Base-by-base conservation (phyloP, 495 filamentous ascomycete genomes). In the Xylaria castorea region DNA sequence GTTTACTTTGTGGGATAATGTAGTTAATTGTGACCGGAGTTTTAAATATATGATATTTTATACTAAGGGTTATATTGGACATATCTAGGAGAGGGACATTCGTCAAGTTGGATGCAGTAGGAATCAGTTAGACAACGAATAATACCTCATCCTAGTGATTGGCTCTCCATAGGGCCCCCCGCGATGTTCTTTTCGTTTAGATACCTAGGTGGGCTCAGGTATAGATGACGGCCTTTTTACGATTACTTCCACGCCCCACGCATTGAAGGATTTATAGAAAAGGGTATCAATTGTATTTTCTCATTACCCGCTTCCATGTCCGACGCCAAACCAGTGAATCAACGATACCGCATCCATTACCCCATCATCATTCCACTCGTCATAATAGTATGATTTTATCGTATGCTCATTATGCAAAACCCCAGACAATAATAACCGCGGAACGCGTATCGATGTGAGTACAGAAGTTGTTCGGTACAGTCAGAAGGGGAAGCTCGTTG, bases 241-340 rank as follows among this genome's bases (percentile, higher is more conserved):
- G 9, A 53, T 27, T 44, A 14, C 27, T 32, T 3, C 34, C 30
- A 36, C 16, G 20, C 34, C 58, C 14, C 34, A 32, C 11, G 14
- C 22, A 42, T 25, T 16, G 2, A 64, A 18, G 38, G 5, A 27
- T 42, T 38, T 14, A 42, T 42, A 42, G 61, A 44, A 64, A 64
- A 42, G 61, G 61, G 61, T 64, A 44, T 64, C 61, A 44, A 46
- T 44, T 42, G 27, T n/a, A 64, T 14, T 64, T 27, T 64, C 61
- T 64, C 38, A 12, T 44, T 30, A 1, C 6, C 30, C 38, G 16
- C 5, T 3, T 44, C 61, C 18, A 7, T 22, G 7, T 16, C 61
- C 38, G 9, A 18, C 61, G 61, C 61, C 38, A 64, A 61, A 9
- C 22, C 61, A 64, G 14, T 44, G 12, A 61, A 36, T 36, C 20